Percentiles rank a stretch among this genome's conserved stretches.
phyloP scores from a whole-genome alignment of 2,329 filamentous ascomycete species.

The Aureobasidium sp. region DNA sequence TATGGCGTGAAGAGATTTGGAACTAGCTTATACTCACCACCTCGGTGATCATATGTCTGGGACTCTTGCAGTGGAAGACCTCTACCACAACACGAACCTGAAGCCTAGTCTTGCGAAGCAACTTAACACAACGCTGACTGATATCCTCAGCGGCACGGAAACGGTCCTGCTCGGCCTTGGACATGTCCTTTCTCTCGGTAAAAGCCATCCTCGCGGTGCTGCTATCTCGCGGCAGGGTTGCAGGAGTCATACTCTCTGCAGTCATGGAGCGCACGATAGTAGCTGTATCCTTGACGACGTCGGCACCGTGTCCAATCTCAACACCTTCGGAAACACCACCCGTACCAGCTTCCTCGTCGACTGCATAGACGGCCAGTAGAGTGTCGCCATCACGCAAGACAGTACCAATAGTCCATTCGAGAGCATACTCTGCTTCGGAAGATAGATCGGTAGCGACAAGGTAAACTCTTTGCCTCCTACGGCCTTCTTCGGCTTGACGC shows the following conservation, averaged over 20 bases:
- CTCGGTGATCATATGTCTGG: slow-evolving; percentile 91
- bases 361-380: slow-evolving; percentile 83
- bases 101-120: slow-evolving; percentile 82
- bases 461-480: slow-evolving; percentile 77
- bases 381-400: slow-evolving; percentile 92
- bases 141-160: slow-evolving; percentile 75
- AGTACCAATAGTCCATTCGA: slow-evolving; percentile 97
- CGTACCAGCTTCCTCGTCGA: slow-evolving; percentile 69
- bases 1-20: not conserved
- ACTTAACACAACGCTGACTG: slow-evolving; percentile 72
- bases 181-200: slow-evolving; percentile 26
- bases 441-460: slow-evolving; percentile 93
- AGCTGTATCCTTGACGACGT: slow-evolving; percentile 68
- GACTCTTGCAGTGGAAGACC: slow-evolving; percentile 96
- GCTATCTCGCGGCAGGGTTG: slow-evolving; percentile 21
- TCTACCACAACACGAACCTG: slow-evolving; percentile 93
- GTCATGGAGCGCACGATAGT: slow-evolving; percentile 61
- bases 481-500: slow-evolving; percentile 69
- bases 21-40: slow-evolving; percentile 48
- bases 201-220: slow-evolving; percentile 17
- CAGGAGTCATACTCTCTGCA: slow-evolving; percentile 26
- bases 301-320: slow-evolving; percentile 63
- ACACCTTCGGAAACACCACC: slow-evolving; percentile 43
- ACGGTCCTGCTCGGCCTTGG: slow-evolving; percentile 65
- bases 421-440: slow-evolving; percentile 85